phyloP scores from a whole-genome alignment of 2,329 filamentous ascomycete genomes.

The Ophiosphaerella herpotricha region DNA sequence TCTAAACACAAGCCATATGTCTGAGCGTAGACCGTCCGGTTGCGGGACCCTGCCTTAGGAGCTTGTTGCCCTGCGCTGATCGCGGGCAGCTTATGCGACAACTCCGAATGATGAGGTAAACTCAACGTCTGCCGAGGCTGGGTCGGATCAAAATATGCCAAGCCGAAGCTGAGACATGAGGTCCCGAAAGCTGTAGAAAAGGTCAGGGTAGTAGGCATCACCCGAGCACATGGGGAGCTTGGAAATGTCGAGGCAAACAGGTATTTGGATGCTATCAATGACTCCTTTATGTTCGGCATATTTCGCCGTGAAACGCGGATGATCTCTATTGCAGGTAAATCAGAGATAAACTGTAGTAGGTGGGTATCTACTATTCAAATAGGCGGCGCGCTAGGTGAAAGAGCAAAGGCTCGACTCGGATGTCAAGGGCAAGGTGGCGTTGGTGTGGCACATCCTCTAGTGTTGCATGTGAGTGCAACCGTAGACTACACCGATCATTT shows the following conservation, averaged over 20 bases:
- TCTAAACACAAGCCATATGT: no score
- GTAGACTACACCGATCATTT: constrained; percentile 24
- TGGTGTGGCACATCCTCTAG: constrained; percentile 21
- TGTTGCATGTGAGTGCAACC: constrained; percentile 16
- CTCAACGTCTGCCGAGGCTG: not conserved
- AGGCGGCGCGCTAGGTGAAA: not conserved
- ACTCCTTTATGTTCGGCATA: no score
- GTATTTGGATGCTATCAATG: no score
- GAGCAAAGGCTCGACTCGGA: not conserved
- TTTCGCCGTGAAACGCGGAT: no score
- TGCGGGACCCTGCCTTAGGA: not conserved
- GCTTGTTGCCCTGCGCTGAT: constrained; percentile 1
- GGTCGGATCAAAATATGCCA: not conserved
- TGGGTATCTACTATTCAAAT: not conserved
- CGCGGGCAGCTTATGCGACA: not conserved
- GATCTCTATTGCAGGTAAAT: not conserved
- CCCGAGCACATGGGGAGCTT: not conserved
- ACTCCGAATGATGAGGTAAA: not conserved
- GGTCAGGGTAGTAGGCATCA: no score
- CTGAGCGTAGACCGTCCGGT: not conserved
- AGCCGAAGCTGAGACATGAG: not conserved
- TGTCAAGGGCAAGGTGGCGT: constrained; percentile 3
- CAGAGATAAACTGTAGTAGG: not conserved
- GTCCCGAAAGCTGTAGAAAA: not conserved
- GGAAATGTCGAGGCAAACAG: not conserved